Base-by-base conservation (phyloP, 352 stramenopile genomes). In the Pythium vanterpoolii region DNA sequence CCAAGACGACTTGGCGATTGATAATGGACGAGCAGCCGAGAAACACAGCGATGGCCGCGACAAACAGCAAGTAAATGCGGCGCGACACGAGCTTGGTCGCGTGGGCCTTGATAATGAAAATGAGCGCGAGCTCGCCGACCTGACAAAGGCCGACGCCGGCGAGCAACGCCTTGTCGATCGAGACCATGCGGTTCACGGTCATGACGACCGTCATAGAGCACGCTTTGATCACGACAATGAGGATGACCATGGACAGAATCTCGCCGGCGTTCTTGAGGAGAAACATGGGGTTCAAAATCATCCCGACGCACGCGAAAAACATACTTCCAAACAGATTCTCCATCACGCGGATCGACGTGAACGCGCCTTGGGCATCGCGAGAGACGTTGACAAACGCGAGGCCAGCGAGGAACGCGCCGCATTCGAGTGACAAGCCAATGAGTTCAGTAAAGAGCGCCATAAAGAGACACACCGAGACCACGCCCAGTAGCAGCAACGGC, bases 41-140 rank as follows among this genome's bases (percentile, higher is more conserved):
- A 57, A 93, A 93, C 9, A 95, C 71, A 1, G 83, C 76, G 50
- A 91, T 93, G 3, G 84, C 80, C 28, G 79, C 83, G 7, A 95
- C 74, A 40, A 93, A 92, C 1, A 93, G 66, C 60, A 95, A 51
- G 64, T 95, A 95, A 28, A 89, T 82, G 33, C 78, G 80, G 6
- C 86, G 79, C 2, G 86, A 90, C 1, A 95, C 79, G 36, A 95
- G 83, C 54, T 93, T 77, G 27, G 82, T 89, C 5, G 81, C 75
- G 44, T 93, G 86, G 28, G 86, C 83, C 49, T 95, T 95, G 77
- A 93, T 95, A 78, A 95, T 95, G 58, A 95, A 95, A 65, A 95
- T 93, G 24, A 95, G 74, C 33, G 86, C 82, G 14, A 95, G 65
- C 52, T 95, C 86, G 14, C 86, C 86, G 53, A 95, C 89, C 42